A percentile compares a stretch with the other conserved stretches of the same genome.
Evolutionary conservation across 2,329 filamentous ascomycete species (phyloP).

Genomic region (Fusarium cyanostomum): DNA sequence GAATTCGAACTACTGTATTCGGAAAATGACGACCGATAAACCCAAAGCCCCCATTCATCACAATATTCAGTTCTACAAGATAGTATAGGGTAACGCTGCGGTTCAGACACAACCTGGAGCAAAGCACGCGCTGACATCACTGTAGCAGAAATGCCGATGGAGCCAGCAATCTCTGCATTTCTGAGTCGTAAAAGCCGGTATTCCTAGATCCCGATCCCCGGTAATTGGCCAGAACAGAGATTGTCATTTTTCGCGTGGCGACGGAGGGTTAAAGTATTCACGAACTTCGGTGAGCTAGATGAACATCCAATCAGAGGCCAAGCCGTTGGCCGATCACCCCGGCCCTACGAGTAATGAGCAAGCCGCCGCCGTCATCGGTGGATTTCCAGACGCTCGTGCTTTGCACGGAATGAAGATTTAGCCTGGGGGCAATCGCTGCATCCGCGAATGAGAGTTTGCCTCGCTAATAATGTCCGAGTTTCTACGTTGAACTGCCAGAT

Average conservation of each 20-base stretch:
- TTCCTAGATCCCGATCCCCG: slow-evolving; percentile 1
- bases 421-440: slow-evolving; percentile 12
- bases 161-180: slow-evolving; percentile 14
- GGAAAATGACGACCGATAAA: too few species aligned
- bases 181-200: slow-evolving; percentile 7
- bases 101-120: neutral
- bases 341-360: slow-evolving; percentile 27
- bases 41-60: neutral
- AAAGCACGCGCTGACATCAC: slow-evolving; percentile 9
- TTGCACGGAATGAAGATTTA: neutral
- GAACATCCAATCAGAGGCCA: neutral
- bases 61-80: neutral
- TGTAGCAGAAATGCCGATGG: neutral
- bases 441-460: slow-evolving; percentile 1
- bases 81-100: neutral
- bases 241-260: slow-evolving; percentile 18
- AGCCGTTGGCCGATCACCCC: slow-evolving; percentile 15
- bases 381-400: slow-evolving; percentile 26
- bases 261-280: slow-evolving; percentile 8
- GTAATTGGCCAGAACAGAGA: slow-evolving; percentile 2
- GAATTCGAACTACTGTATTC: too few species aligned
- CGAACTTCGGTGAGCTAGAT: neutral
- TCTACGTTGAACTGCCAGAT: slow-evolving; percentile 11
- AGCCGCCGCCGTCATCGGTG: slow-evolving; percentile 28
- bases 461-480: slow-evolving; percentile 8